Percentiles rank a stretch among this genome's conserved stretches.
These are phyloP conservation scores for Achaetomiella virescens DNA, from an alignment of 495 filamentous ascomycete species.

Conservation along the genomic window DNA sequence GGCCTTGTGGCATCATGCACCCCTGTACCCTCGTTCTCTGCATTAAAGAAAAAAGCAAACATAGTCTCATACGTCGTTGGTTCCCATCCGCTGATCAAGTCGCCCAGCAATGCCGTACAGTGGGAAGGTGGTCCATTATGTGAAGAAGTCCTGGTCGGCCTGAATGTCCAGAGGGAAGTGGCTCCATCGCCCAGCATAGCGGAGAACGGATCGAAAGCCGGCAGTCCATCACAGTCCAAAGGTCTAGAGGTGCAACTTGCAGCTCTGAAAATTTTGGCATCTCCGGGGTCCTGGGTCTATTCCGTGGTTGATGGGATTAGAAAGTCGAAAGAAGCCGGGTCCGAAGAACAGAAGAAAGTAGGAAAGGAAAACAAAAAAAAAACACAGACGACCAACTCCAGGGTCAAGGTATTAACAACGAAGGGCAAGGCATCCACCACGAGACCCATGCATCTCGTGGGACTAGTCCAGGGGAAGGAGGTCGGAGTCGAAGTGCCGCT, in stretches of 20 bases:
- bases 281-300: constrained; percentile 37
- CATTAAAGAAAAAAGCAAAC: constrained; percentile 21
- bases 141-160: background rate
- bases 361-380: constrained; percentile 6
- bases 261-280: constrained; percentile 32
- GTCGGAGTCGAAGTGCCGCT: constrained; percentile 10
- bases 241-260: constrained; percentile 40
- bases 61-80: constrained; percentile 25
- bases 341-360: constrained; percentile 19
- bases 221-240: constrained; percentile 9
- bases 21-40: constrained; percentile 14
- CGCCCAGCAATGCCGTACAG: constrained; percentile 11
- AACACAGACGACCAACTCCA: constrained; percentile 17
- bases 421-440: constrained; percentile 10
- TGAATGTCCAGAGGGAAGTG: constrained; percentile 6
- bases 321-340: constrained; percentile 25
- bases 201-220: background rate
- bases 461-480: constrained; percentile 7
- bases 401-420: constrained; percentile 25
- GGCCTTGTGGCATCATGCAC: constrained; percentile 25
- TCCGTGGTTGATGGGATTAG: constrained; percentile 31
- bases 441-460: constrained; percentile 13
- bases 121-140: constrained; percentile 5
- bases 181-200: background rate
- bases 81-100: constrained; percentile 15